Percentiles rank a stretch among this genome's conserved stretches.
Evolutionary conservation across 495 filamentous ascomycete species (phyloP).

Genomic region (Penicillium tannophilum): DNA sequence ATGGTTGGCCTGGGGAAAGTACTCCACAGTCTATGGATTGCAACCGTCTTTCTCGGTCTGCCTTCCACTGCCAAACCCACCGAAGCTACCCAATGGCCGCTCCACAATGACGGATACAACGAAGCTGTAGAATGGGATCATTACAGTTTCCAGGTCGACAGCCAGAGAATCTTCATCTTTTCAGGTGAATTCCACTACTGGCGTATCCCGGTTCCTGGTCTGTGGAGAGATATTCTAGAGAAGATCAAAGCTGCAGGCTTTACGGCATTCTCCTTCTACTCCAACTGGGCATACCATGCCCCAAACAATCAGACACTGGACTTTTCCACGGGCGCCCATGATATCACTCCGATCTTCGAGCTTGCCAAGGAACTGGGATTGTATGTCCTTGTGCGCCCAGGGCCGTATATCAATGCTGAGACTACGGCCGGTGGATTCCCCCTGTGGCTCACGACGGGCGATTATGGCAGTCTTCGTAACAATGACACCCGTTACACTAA

Average conservation of each 20-base stretch:
- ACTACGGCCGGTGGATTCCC: constrained; percentile 60
- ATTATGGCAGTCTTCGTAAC: constrained; percentile 57
- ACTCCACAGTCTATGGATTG: constrained; percentile 16
- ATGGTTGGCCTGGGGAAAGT: constrained; percentile 19
- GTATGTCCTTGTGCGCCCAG: constrained; percentile 42
- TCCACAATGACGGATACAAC: constrained; percentile 54
- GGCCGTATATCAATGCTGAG: constrained; percentile 53
- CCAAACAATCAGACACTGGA: constrained; percentile 54
- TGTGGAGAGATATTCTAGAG: constrained; percentile 62
- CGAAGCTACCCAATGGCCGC: constrained; percentile 41
- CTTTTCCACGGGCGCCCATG: constrained; percentile 56
- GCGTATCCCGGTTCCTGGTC: constrained; percentile 58
- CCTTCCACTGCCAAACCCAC: constrained; percentile 23
- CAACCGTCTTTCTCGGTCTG: constrained; percentile 21
- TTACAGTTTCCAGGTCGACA: constrained; percentile 60
- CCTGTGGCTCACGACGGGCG: constrained; percentile 64
- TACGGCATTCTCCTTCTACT: constrained; percentile 57
- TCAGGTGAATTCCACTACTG: constrained; percentile 65
- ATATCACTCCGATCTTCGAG: constrained; percentile 54
- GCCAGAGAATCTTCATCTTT: constrained; percentile 59
- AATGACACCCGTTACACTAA: constrained; percentile 59
- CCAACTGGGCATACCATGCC: constrained; percentile 60
- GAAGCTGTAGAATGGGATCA: constrained; percentile 58
- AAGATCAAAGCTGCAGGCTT: constrained; percentile 66
- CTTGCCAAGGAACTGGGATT: constrained; percentile 54